Evolutionary conservation across 2,329 filamentous ascomycete species (phyloP).

Genomic region (Aureobasidium vineae): DNA sequence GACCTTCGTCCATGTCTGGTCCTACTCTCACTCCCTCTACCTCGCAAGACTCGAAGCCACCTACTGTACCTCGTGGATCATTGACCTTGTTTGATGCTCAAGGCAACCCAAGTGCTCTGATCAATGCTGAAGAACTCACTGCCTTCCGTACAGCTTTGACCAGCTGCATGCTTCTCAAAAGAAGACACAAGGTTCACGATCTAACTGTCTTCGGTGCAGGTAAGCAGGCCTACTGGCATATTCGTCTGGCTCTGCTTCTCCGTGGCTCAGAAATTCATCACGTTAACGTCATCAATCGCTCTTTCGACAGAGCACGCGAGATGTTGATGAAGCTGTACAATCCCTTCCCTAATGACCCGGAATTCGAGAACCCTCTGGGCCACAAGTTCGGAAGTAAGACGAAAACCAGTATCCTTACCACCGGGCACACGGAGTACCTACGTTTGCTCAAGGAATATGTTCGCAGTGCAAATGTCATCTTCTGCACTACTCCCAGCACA

Average conservation of each 20-base stretch:
- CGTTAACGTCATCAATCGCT: slow-evolving; percentile 79
- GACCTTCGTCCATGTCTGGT: not conserved
- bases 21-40: slow-evolving; percentile 33
- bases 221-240: slow-evolving; percentile 91
- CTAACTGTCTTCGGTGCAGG: slow-evolving; percentile 85
- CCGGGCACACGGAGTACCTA: slow-evolving; percentile 66
- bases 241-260: slow-evolving; percentile 76
- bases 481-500: slow-evolving; percentile 79
- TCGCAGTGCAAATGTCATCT: slow-evolving; percentile 72
- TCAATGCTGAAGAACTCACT: slow-evolving; percentile 67
- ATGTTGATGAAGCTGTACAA: slow-evolving; percentile 57
- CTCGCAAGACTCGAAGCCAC: slow-evolving; percentile 28
- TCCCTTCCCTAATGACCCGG: slow-evolving; percentile 40
- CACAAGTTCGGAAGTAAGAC: slow-evolving; percentile 41
- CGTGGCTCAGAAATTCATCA: slow-evolving; percentile 67
- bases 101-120: slow-evolving; percentile 57
- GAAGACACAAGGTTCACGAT: slow-evolving; percentile 68
- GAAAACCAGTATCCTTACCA: slow-evolving; percentile 69
- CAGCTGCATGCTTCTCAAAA: slow-evolving; percentile 59
- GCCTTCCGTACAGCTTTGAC: slow-evolving; percentile 67
- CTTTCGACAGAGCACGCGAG: slow-evolving; percentile 58
- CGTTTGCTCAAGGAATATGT: slow-evolving; percentile 70
- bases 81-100: slow-evolving; percentile 56
- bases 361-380: slow-evolving; percentile 39
- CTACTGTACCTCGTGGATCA: slow-evolving; percentile 48